phyloP scores from a whole-genome alignment of 108 stramenopile genomes.

The Halocafeteria seosinensis region DNA sequence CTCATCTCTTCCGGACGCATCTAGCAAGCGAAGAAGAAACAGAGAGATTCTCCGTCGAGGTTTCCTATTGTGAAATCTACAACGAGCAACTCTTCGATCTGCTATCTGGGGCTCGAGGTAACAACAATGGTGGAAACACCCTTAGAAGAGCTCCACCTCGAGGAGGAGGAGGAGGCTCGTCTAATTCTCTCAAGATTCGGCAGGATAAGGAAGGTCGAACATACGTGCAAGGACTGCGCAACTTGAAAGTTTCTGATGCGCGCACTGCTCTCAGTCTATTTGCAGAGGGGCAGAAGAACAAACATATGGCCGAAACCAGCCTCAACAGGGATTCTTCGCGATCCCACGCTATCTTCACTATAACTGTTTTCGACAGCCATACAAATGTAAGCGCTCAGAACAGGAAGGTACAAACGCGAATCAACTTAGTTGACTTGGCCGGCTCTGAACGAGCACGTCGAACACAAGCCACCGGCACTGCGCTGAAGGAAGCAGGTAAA shows the following conservation, averaged over 20 bases:
- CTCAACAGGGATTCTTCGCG: slow-evolving; percentile 72
- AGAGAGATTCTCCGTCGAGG: slow-evolving; percentile 10
- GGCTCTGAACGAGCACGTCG: slow-evolving; percentile 77
- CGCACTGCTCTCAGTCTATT: slow-evolving; percentile 17
- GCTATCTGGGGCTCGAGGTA: slow-evolving; percentile 35
- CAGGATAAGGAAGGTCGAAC: slow-evolving; percentile 28
- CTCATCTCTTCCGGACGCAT: slow-evolving; percentile 35
- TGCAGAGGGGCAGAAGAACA: slow-evolving; percentile 8
- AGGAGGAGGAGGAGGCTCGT: too few species aligned
- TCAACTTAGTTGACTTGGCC: slow-evolving; percentile 91
- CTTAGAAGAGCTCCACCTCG: background rate
- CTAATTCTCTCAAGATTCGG: slow-evolving; percentile 46
- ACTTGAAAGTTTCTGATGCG: background rate
- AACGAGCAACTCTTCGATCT: slow-evolving; percentile 86
- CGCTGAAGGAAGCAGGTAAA: slow-evolving; percentile 71
- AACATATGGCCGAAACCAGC: slow-evolving; percentile 43
- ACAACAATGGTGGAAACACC: background rate
- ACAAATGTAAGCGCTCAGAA: background rate
- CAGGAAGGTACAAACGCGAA: background rate
- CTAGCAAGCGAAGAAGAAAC: background rate
- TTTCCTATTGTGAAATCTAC: slow-evolving; percentile 89
- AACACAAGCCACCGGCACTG: slow-evolving; percentile 45
- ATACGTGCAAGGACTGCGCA: slow-evolving; percentile 10
- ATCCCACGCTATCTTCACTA: slow-evolving; percentile 59
- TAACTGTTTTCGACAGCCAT: background rate